Evolutionary conservation across 2,329 filamentous ascomycete species (phyloP).

Genomic region (Penicillium sp.): DNA sequence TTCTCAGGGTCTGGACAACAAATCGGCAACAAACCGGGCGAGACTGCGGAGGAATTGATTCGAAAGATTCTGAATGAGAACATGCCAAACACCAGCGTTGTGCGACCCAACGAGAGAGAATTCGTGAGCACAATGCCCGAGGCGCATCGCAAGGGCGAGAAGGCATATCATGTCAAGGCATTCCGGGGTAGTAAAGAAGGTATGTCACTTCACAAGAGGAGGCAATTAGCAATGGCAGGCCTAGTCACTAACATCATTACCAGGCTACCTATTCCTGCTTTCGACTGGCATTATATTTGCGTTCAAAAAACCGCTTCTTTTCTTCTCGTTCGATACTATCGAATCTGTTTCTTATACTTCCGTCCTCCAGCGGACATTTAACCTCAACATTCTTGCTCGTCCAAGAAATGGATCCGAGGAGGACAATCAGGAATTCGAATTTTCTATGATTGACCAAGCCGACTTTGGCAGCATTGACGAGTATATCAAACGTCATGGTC

Average conservation of each 20-base stretch:
- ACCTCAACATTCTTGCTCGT: slow-evolving; percentile 54
- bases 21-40: slow-evolving; percentile 42
- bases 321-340: slow-evolving; percentile 57
- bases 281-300: slow-evolving; percentile 59
- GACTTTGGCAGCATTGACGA: slow-evolving; percentile 59
- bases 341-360: slow-evolving; percentile 60
- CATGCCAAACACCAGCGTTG: slow-evolving; percentile 45
- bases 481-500: slow-evolving; percentile 57
- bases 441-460: slow-evolving; percentile 62
- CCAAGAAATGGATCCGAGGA: slow-evolving; percentile 28
- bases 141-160: slow-evolving; percentile 58
- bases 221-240: not conserved
- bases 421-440: slow-evolving; percentile 56
- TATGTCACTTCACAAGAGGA: slow-evolving; percentile 27
- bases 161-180: slow-evolving; percentile 60
- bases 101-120: slow-evolving; percentile 53
- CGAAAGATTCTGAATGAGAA: slow-evolving; percentile 48
- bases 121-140: slow-evolving; percentile 59
- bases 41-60: slow-evolving; percentile 45
- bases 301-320: slow-evolving; percentile 62
- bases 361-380: slow-evolving; percentile 62
- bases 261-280: slow-evolving; percentile 61
- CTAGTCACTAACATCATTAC: not conserved
- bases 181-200: slow-evolving; percentile 63
- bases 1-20: slow-evolving; percentile 42